phyloP scores from a whole-genome alignment of 345 rosid species.

The Melaleuca alternifolia region DNA sequence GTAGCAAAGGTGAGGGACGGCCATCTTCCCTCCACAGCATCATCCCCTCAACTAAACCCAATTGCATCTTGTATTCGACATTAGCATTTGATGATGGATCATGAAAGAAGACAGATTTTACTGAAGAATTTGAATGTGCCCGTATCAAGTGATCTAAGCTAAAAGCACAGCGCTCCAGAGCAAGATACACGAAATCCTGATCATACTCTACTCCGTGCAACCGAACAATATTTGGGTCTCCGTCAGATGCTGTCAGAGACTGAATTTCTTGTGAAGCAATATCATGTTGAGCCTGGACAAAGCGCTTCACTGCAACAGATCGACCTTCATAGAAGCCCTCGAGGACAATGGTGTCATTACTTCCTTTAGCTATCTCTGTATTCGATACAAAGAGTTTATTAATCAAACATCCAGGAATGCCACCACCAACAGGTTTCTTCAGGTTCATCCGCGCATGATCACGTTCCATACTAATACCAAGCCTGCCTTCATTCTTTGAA shows the following conservation, averaged over 20 bases:
- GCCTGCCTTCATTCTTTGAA: constrained; percentile 21
- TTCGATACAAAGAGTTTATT: constrained; percentile 69
- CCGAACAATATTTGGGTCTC: constrained; percentile 77
- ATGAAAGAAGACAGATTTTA: constrained; percentile 9
- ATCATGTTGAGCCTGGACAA: constrained; percentile 66
- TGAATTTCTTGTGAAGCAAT: constrained; percentile 89
- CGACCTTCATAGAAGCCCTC: constrained; percentile 90
- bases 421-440: constrained; percentile 26
- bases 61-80: constrained; percentile 24
- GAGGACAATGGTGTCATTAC: constrained; percentile 76
- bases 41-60: constrained; percentile 24
- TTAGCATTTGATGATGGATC: constrained; percentile 20
- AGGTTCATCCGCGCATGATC: constrained; percentile 25
- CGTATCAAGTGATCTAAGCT: constrained; percentile 69
- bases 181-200: constrained; percentile 80
- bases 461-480: constrained; percentile 11
- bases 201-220: constrained; percentile 92
- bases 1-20: constrained; percentile 53
- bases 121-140: constrained; percentile 24
- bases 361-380: constrained; percentile 85
- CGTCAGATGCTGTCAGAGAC: constrained; percentile 85
- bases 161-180: constrained; percentile 82
- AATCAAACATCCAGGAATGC: constrained; percentile 43
- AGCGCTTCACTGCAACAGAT: constrained; percentile 88
- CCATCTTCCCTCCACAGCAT: constrained; percentile 71